Percentiles rank a stretch among this genome's conserved stretches.
These are phyloP conservation scores for Euphorbia schlechtendalii DNA, from an alignment of 441 rosid species.

Conservation along the genomic window DNA sequence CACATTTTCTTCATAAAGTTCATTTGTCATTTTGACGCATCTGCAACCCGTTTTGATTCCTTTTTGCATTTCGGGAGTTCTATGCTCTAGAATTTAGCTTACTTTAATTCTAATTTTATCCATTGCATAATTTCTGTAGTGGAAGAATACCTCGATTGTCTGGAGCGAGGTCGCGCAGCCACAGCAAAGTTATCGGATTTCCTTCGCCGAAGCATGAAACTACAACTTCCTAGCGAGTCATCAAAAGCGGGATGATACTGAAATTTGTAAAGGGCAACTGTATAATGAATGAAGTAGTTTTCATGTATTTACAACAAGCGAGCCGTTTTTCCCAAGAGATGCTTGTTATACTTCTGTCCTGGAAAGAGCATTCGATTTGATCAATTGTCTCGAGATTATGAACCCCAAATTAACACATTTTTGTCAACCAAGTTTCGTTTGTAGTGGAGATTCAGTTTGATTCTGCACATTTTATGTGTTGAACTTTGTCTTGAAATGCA, in stretches of 20 bases:
- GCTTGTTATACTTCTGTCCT: too few relatives aligned
- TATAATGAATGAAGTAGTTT: not conserved
- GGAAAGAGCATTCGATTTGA: too few relatives aligned
- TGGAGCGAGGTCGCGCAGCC: constrained; percentile 74
- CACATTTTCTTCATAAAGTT: not conserved
- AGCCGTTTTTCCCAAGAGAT: too few relatives aligned
- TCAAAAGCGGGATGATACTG: constrained; percentile 38
- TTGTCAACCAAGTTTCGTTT: too few relatives aligned
- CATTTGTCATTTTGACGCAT: not conserved
- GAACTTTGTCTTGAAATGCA: too few relatives aligned
- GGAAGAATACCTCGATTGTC: constrained; percentile 66
- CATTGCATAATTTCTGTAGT: constrained; percentile 29
- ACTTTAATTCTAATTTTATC: constrained; percentile 10
- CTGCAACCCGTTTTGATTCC: not conserved
- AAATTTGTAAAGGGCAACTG: not conserved
- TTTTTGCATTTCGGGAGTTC: not conserved
- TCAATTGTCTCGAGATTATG: too few relatives aligned
- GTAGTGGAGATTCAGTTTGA: too few relatives aligned
- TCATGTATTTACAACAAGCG: not conserved
- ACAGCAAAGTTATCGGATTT: constrained; percentile 63
- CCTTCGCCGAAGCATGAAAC: constrained; percentile 66
- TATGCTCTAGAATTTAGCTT: not conserved
- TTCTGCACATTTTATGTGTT: too few relatives aligned
- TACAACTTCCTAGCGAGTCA: constrained; percentile 38
- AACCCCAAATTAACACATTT: too few relatives aligned